Conservation (phyloP, 768 basidiomycete genomes). For the Termitomyces sp. region DNA sequence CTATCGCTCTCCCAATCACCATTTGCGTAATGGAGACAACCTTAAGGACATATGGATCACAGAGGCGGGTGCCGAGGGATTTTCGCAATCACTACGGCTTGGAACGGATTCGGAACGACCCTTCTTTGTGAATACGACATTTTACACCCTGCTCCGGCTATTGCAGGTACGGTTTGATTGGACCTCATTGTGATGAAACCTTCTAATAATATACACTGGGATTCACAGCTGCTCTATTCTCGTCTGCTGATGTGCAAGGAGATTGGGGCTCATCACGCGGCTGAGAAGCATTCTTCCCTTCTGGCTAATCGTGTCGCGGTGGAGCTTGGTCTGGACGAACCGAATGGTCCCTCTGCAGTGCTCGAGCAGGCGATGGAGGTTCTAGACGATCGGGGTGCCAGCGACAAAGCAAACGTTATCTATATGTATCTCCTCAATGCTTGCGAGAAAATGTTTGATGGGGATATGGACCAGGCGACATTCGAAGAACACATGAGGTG, state of each 20-base stretch:
- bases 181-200: conserved; percentile 1
- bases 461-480: conserved; percentile 84
- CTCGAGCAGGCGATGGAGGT: conserved; percentile 66
- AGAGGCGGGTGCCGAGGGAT: conserved; percentile 35
- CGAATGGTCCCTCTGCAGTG: conserved; percentile 67
- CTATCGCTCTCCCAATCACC: conserved; percentile 27
- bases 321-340: conserved; percentile 82
- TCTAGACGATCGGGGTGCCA: conserved; percentile 44
- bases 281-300: conserved; percentile 59
- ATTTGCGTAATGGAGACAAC: conserved; percentile 22
- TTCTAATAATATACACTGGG: conserved; percentile 9
- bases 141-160: conserved; percentile 85
- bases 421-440: conserved; percentile 88
- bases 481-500: conserved; percentile 97
- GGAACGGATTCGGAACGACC: conserved; percentile 39
- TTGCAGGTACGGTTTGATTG: conserved; percentile 62
- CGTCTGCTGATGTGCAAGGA: conserved; percentile 84
- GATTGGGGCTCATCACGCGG: conserved; percentile 67
- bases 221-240: conserved; percentile 75
- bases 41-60: conserved; percentile 59
- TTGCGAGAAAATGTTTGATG: conserved; percentile 92
- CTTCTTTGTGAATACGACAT: conserved; percentile 91
- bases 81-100: conserved; percentile 15
- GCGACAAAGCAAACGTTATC: conserved; percentile 58
- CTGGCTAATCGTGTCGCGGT: conserved; percentile 79